Conservation (phyloP, 805 yeast species). For the Zygosaccharomyces bailii region DNA sequence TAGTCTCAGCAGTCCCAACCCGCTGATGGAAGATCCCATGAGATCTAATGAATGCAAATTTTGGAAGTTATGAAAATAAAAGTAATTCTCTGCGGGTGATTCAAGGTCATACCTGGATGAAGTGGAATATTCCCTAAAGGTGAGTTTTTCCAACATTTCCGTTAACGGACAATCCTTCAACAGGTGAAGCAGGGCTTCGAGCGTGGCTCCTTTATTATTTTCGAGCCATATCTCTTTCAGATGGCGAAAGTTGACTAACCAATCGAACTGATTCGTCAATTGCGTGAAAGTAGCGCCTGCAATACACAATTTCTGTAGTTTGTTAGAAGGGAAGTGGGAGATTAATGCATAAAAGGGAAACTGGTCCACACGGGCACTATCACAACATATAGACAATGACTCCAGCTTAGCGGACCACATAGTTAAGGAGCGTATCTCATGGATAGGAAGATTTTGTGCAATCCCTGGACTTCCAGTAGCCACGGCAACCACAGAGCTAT, state of each 20-base stretch:
- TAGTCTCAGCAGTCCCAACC: conserved; percentile 22
- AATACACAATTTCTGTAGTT: conserved; percentile 18
- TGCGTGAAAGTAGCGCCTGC: conserved; percentile 22
- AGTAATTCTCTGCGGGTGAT: conserved; percentile 13
- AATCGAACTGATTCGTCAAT: conserved; percentile 16
- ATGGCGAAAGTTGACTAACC: conserved; percentile 25
- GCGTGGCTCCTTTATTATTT: conserved; percentile 23
- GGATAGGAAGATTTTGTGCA: conserved; percentile 7
- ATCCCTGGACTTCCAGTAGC: conserved; percentile 4
- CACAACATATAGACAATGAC: conserved; percentile 26
- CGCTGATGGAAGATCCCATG: conserved; percentile 33
- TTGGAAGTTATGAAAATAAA: conserved; percentile 18
- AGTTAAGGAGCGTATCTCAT: conserved; percentile 6
- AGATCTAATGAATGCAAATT: conserved; percentile 24
- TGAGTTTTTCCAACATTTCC: conserved; percentile 20
- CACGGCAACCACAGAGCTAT: conserved; percentile 18
- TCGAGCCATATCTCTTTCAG: conserved; percentile 33
- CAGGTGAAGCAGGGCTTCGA: conserved; percentile 20
- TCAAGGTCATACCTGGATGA: conserved; percentile 16
- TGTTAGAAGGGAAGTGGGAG: conserved; percentile 8
- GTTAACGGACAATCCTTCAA: conserved; percentile 20
- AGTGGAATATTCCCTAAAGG: conserved; percentile 29
- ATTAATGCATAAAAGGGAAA: conserved; percentile 21
- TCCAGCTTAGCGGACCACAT: conserved; percentile 21
- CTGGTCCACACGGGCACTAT: conserved; percentile 17